Evolutionary conservation across 2,329 filamentous ascomycete genomes (phyloP).

Genomic region (Phyllosticta citriasiana): DNA sequence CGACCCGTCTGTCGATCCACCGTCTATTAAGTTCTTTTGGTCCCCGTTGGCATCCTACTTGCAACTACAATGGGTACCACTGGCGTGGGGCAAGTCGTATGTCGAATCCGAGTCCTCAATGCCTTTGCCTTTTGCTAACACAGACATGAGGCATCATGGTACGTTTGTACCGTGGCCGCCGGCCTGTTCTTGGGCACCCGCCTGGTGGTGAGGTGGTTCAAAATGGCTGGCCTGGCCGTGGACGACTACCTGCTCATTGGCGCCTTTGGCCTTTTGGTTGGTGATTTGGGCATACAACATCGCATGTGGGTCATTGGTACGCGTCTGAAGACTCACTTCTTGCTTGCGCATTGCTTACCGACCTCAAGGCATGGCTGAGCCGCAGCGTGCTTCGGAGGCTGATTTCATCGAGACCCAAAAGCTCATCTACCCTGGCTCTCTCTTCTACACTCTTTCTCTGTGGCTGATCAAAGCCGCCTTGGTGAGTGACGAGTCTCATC

Average conservation of each 20-base stretch:
- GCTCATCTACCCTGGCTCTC: slow-evolving; percentile 33
- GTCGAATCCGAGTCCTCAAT: slow-evolving; percentile 9
- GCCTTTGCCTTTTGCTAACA: background rate
- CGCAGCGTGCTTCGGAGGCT: slow-evolving; percentile 13
- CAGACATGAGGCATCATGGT: slow-evolving; percentile 20
- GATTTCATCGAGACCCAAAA: slow-evolving; percentile 18
- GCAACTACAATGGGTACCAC: slow-evolving; percentile 9
- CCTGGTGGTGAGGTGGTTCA: slow-evolving; percentile 20
- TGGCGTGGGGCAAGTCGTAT: slow-evolving; percentile 18
- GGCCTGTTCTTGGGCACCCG: slow-evolving; percentile 21
- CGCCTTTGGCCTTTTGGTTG: slow-evolving; percentile 22
- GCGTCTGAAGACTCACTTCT: background rate
- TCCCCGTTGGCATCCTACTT: background rate
- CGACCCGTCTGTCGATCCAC: slow-evolving; percentile 3
- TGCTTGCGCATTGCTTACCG: background rate
- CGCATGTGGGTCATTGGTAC: slow-evolving; percentile 25
- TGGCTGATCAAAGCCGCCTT: slow-evolving; percentile 34
- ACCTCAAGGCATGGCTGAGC: slow-evolving; percentile 12
- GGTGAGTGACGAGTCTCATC: slow-evolving; percentile 13
- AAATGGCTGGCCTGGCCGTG: slow-evolving; percentile 19
- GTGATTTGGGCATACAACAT: slow-evolving; percentile 24
- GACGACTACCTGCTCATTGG: slow-evolving; percentile 25
- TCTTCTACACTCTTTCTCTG: slow-evolving; percentile 31
- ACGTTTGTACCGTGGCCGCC: slow-evolving; percentile 24
- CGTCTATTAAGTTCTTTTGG: background rate